Evolutionary conservation across 306 rosid genomes (phyloP).

Genomic region (Cucurbita moschata): DNA sequence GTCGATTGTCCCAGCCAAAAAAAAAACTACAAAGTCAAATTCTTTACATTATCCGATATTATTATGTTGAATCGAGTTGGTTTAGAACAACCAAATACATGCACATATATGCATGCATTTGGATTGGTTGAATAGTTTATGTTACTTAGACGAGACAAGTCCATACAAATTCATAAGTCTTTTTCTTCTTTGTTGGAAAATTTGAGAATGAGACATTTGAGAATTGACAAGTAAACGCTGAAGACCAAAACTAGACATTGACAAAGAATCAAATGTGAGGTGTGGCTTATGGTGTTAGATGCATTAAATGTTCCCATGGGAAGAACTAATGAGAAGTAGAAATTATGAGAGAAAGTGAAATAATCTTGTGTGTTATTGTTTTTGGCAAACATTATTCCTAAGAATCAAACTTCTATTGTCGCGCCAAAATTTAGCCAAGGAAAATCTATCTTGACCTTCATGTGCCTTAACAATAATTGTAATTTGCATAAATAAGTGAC

Average conservation of each 20-base stretch:
- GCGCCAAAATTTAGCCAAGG: no score
- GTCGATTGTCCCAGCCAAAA: neutral
- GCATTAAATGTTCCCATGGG: neutral
- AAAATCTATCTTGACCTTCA: no score
- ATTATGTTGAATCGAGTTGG: no score
- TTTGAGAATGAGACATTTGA: neutral
- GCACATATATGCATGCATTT: no score
- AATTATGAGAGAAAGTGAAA: neutral
- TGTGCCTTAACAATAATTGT: no score
- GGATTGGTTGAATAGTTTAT: neutral
- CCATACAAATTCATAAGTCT: neutral
- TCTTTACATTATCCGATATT: neutral
- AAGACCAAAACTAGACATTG: neutral
- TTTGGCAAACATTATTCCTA: no score
- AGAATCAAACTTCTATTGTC: no score
- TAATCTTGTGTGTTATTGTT: no score
- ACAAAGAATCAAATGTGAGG: neutral
- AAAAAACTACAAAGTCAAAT: neutral
- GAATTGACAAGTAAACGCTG: neutral
- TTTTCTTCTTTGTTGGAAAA: neutral
- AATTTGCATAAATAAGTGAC: no score
- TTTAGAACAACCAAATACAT: no score
- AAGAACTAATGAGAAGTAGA: neutral
- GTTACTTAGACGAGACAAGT: neutral
- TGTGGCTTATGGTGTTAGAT: no score